Conservation (phyloP, 306 rosid species). For the Sicyos baderoa region DNA sequence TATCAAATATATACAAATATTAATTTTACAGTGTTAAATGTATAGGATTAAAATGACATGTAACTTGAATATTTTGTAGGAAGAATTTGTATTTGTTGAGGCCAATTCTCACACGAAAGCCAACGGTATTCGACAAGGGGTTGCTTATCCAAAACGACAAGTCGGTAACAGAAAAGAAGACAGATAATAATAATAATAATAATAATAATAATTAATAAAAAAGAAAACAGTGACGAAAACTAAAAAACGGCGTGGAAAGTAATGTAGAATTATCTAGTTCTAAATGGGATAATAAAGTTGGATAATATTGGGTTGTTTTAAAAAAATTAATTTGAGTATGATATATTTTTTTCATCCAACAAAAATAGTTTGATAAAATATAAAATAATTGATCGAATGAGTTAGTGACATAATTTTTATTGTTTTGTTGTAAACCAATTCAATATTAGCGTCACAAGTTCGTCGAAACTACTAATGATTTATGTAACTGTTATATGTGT, state of each 20-base stretch:
- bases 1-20: neutral
- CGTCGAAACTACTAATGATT: no score
- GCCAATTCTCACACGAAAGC: constrained; percentile 9
- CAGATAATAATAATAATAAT: no score
- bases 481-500: no score
- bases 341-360: no score
- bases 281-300: neutral
- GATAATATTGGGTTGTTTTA: no score
- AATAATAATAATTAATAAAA: neutral
- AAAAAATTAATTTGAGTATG: no score
- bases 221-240: fast-evolving
- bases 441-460: no score
- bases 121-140: neutral
- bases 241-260: constrained; percentile 11
- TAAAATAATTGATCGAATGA: no score
- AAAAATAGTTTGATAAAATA: no score
- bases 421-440: no score
- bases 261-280: neutral
- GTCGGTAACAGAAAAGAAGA: neutral
- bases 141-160: constrained; percentile 20
- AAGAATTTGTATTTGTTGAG: neutral
- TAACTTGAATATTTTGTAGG: neutral
- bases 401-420: no score
- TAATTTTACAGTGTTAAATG: no score
- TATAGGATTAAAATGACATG: neutral